Evolutionary conservation across 1,139 yeast species (phyloP).

Genomic region (Sugiyamaella japonica): DNA sequence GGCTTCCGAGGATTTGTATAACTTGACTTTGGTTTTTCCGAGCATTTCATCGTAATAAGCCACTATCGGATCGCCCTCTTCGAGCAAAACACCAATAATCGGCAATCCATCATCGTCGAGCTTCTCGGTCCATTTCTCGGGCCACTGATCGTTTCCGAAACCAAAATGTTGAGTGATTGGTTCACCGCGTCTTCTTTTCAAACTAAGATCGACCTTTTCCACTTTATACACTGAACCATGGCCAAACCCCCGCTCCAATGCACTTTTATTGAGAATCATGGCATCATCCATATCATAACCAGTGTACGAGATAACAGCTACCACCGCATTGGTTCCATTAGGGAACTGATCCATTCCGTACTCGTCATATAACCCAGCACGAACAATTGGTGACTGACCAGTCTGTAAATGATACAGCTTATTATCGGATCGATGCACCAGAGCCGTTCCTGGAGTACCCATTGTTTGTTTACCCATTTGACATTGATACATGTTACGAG

Average conservation of each 20-base stretch:
- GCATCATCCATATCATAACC: conserved; percentile 99
- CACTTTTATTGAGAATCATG: conserved; percentile 95
- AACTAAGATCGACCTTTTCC: conserved; percentile 81
- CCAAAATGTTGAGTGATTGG: conserved; percentile 95
- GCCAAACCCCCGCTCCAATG: conserved; percentile 97
- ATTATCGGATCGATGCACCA: conserved; percentile 90
- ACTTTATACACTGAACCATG: conserved; percentile 96
- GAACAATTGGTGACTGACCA: conserved; percentile 97
- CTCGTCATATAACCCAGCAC: conserved; percentile 89
- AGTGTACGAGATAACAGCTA: conserved; percentile 96
- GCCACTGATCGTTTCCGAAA: conserved; percentile 91
- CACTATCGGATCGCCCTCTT: conserved; percentile 94
- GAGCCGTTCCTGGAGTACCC: conserved; percentile 99
- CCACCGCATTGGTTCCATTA: conserved; percentile 97
- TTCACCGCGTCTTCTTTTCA: conserved; percentile 85
- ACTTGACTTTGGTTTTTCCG: conserved; percentile 88
- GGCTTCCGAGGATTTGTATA: conserved; percentile 92
- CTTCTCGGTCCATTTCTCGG: conserved; percentile 82
- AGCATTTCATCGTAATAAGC: conserved; percentile 90
- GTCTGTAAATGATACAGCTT: conserved; percentile 88
- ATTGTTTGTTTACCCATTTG: conserved; percentile 99
- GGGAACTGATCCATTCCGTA: conserved; percentile 99
- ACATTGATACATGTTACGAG: conserved; percentile 99
- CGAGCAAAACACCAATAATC: conserved; percentile 77
- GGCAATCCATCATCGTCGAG: conserved; percentile 95